phyloP scores from a whole-genome alignment of 352 stramenopile genomes.

The Lagenidium giganteum region DNA sequence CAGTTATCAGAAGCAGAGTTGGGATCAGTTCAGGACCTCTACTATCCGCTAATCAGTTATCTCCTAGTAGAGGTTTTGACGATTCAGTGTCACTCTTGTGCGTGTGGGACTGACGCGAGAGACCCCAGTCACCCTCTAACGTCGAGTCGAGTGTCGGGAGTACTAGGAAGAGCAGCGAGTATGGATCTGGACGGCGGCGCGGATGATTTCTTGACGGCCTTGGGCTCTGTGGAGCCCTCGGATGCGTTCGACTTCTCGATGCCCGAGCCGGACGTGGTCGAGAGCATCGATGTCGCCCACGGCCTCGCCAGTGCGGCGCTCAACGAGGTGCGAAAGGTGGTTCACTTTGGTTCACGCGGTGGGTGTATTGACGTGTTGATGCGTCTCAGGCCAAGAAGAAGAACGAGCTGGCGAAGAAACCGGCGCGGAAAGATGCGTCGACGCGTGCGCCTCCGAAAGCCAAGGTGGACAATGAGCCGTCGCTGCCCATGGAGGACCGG shows the following conservation, averaged over 20 bases:
- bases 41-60: too few relatives aligned
- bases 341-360: not conserved
- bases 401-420: conserved; percentile 13
- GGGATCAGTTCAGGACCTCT: too few relatives aligned
- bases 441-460: conserved; percentile 21
- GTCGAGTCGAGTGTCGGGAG: too few relatives aligned
- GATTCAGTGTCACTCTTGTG: too few relatives aligned
- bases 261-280: conserved; percentile 18
- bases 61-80: too few relatives aligned
- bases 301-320: not conserved
- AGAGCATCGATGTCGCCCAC: too few relatives aligned
- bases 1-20: conserved; percentile 30
- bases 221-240: conserved; percentile 60
- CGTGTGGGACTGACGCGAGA: too few relatives aligned
- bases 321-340: not conserved
- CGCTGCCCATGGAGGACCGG: conserved; percentile 80
- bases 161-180: too few relatives aligned
- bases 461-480: conserved; percentile 41
- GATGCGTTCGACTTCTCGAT: conserved; percentile 53
- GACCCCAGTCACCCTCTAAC: too few relatives aligned
- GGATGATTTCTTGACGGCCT: conserved; percentile 77
- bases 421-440: conserved; percentile 32
- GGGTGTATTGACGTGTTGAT: not conserved
- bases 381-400: conserved; percentile 42
- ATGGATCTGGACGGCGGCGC: conserved; percentile 79